Conservation (phyloP, 75 land plant genomes). For the Pinus tabuliformis region DNA sequence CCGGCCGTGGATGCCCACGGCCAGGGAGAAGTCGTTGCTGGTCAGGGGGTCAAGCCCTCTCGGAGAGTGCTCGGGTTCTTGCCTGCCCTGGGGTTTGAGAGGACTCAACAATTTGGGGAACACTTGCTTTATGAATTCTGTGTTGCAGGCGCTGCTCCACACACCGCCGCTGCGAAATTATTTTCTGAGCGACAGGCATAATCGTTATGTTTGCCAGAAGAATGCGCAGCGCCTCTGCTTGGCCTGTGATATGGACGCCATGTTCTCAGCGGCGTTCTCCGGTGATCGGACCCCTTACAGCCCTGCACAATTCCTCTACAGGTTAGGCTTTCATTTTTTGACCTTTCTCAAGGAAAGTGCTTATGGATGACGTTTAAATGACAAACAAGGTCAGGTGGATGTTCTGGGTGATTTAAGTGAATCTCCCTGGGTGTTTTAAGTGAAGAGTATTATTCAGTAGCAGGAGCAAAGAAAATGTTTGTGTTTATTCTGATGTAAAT, state of each 20-base stretch:
- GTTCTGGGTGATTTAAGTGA: too few species aligned
- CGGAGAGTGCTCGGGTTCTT: conserved; percentile 20
- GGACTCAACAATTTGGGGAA: conserved; percentile 85
- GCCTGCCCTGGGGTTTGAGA: conserved; percentile 55
- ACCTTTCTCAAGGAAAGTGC: background rate
- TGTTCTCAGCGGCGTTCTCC: conserved; percentile 66
- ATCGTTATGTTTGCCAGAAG: conserved; percentile 27
- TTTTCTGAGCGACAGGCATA: conserved; percentile 72
- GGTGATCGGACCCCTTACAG: conserved; percentile 67
- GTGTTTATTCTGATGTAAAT: too few species aligned
- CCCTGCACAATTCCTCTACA: conserved; percentile 67
- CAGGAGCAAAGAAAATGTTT: too few species aligned
- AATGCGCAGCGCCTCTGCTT: conserved; percentile 28
- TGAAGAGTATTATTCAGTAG: too few species aligned
- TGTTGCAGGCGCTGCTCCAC: conserved; percentile 84
- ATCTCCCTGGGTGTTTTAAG: too few species aligned
- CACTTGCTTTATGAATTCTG: conserved; percentile 94
- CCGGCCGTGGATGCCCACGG: conserved; percentile 36
- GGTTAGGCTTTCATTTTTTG: conserved; percentile 17
- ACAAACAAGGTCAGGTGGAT: too few species aligned
- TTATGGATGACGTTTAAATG: background rate
- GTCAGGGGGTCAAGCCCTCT: conserved; percentile 23
- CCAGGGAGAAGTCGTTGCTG: conserved; percentile 21
- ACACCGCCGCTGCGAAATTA: conserved; percentile 70
- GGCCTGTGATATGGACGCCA: conserved; percentile 61